These are phyloP conservation scores for Lactarius akahatsu DNA, from an alignment of 768 basidiomycete species.

Conservation along the genomic window DNA sequence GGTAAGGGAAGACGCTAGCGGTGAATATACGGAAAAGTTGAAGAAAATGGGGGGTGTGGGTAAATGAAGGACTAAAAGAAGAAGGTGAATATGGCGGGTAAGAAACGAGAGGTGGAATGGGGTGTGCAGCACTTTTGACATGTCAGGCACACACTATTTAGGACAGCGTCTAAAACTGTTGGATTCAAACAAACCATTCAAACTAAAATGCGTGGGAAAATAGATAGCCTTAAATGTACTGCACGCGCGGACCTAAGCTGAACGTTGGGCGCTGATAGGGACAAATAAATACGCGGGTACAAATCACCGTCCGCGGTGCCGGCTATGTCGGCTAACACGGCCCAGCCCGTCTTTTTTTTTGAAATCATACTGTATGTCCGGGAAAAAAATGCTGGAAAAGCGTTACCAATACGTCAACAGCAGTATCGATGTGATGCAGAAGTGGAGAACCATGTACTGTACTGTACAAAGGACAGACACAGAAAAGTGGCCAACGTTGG, in stretches of 20 bases:
- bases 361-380: background rate
- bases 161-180: background rate
- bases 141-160: slow-evolving; percentile 2
- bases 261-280: background rate
- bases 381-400: background rate
- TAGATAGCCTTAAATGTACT: background rate
- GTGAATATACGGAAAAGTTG: slow-evolving; percentile 42
- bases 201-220: background rate
- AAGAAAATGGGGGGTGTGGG: slow-evolving; percentile 8
- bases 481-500: background rate
- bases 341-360: background rate
- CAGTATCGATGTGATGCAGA: background rate
- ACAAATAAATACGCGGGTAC: background rate
- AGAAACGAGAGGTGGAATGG: slow-evolving; percentile 7
- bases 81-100: slow-evolving; percentile 1
- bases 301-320: background rate
- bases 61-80: background rate
- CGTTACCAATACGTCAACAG: background rate
- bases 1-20: background rate
- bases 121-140: background rate
- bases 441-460: background rate
- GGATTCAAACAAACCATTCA: background rate
- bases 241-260: background rate
- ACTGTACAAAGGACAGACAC: background rate
- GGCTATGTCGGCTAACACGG: background rate